phyloP scores from a whole-genome alignment of 768 basidiomycete genomes.

The Piloderma croceum region DNA sequence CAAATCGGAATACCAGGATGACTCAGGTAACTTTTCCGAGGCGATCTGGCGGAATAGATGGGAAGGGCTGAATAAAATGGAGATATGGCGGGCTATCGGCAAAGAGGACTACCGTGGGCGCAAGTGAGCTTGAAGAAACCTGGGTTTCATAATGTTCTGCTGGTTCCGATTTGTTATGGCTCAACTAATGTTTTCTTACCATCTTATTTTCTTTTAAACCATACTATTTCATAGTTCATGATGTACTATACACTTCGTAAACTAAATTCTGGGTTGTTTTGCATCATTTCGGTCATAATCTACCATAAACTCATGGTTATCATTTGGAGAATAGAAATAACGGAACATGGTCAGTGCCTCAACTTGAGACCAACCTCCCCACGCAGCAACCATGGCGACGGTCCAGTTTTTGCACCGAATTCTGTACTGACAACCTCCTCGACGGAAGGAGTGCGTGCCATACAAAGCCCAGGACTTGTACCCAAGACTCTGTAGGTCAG shows the following conservation, averaged over 20 bases:
- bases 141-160: too few species aligned
- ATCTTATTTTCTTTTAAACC: too few species aligned
- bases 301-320: constrained; percentile 14
- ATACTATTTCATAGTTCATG: not conserved
- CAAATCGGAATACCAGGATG: not conserved
- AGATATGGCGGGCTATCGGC: constrained; percentile 9
- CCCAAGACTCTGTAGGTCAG: constrained; percentile 13
- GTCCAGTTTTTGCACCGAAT: constrained; percentile 9
- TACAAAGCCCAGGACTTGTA: constrained; percentile 14
- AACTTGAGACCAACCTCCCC: constrained; percentile 20
- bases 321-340: constrained; percentile 16
- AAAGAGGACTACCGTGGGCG: constrained; percentile 9
- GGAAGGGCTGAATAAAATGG: constrained; percentile 7
- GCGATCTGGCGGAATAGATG: constrained; percentile 2
- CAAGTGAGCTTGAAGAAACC: too few species aligned
- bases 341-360: constrained; percentile 16
- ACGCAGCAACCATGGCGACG: constrained; percentile 14
- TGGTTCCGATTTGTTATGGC: too few species aligned
- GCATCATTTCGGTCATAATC: constrained; percentile 13
- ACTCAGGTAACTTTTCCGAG: constrained; percentile 2
- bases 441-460: constrained; percentile 19
- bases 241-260: constrained; percentile 1
- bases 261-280: constrained; percentile 1
- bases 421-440: constrained; percentile 17
- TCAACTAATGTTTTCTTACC: too few species aligned